A percentile compares a stretch with the other conserved stretches of the same genome.
These are phyloP conservation scores for Gossypium laxum DNA, from an alignment of 441 rosid species.

Conservation along the genomic window DNA sequence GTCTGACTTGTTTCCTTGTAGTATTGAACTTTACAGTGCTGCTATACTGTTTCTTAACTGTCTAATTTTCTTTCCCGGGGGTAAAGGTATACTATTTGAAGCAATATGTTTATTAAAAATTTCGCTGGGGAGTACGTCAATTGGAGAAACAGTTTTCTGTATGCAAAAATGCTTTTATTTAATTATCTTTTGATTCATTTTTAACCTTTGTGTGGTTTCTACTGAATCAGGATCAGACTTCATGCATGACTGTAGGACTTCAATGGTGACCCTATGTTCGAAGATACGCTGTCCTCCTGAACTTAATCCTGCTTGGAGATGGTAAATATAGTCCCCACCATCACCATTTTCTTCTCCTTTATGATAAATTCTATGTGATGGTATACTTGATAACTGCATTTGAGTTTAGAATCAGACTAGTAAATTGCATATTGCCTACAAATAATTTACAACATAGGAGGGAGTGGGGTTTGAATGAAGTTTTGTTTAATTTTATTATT, in stretches of 20 bases:
- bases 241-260: constrained; percentile 10
- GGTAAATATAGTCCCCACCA: constrained; percentile 35
- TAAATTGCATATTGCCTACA: not conserved
- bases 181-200: not conserved
- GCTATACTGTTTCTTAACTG: not conserved
- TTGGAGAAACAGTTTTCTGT: not conserved
- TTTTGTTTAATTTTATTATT: not conserved
- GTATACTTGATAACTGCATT: not conserved
- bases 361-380: not conserved
- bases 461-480: not conserved
- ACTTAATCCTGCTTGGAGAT: constrained; percentile 70
- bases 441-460: too few relatives aligned
- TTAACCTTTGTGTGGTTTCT: not conserved
- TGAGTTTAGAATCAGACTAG: not conserved
- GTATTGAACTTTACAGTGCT: not conserved
- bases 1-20: not conserved
- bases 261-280: constrained; percentile 28
- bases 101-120: not conserved
- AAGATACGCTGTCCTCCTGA: constrained; percentile 56
- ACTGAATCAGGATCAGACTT: constrained; percentile 26
- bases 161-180: not conserved
- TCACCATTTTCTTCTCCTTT: not conserved
- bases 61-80: not conserved
- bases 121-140: not conserved
- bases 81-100: not conserved